Base-by-base conservation (phyloP, 371 early-diverging fungal species). In the Mortierella sp. region DNA sequence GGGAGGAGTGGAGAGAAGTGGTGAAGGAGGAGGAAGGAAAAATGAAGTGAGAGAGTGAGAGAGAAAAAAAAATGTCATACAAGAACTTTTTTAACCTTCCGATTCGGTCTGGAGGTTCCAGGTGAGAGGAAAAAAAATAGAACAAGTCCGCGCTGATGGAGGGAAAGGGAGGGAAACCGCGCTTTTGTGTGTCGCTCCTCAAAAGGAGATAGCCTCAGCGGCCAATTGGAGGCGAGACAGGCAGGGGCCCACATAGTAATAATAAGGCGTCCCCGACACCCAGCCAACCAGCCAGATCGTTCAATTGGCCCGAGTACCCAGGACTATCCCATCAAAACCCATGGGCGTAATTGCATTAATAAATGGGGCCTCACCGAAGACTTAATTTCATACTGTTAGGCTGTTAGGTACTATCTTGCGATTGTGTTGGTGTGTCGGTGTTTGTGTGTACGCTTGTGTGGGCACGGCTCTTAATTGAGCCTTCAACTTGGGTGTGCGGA, bases 91-190 rank as follows among this genome's bases (percentile, higher is more conserved):
- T 60, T 60, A 11, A 60, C 32, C 51, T 51, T 51, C 51, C 56
- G 56, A 56, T n/a, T 27, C 27, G n/a, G 56, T 27, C 56, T 65
- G 65, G 21, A 8, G 43, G 74, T 74, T 68, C 51, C 51, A 49
- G 48, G 4, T 10, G 41, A 68, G 32, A 10, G 11, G 14, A 21
- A 46, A 49, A n/a, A 35, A 63, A 63, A 35, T 27, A 32, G 49
- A 75, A 35, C 21, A 75, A 75, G 70, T 70, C 70, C 75, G 75
- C 75, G 49, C 48, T 71, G 32, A 18, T 51, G 51, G 21, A 18
- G 4, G 51, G 10, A 56, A 56, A 10, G 24, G 21, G 21, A 6
- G 24, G n/a, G 16, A 27, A 56, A 56, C 65, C 65, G 68, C 68
- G 68, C 68, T 68, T 68, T 63, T 63, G 63, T 51, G 56, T 5